Evolutionary conservation across 441 rosid species (phyloP), one percentile per base, ranked within the genome.

Genomic region (Euphorbia schlechtendalii): DNA sequence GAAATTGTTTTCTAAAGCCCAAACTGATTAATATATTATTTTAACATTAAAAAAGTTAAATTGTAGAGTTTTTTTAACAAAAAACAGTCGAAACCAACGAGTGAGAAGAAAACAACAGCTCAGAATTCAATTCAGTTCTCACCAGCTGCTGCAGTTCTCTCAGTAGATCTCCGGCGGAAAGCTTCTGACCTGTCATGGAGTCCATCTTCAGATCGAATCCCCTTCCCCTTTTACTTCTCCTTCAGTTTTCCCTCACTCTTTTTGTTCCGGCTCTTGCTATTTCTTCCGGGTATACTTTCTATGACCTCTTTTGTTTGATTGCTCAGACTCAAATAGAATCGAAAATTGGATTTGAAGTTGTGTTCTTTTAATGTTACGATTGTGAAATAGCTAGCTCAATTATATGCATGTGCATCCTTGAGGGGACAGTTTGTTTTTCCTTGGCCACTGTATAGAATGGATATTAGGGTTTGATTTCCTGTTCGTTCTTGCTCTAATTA

Each of bases 201-300:
- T 63, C 63, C 56, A 60, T 69, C 61, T 28, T 60, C n/a, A 64
- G 81, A 75, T 67, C 72, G 65, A 64, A 62, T 61, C 71, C 65
- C 49, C 56, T 69, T 32, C 3, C 76, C 59, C 63, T 69, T 5
- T 2, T 73, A 1, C 64, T 83, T 43, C 56, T 66, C 57, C 4
- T 55, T 17, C 77, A 69, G 18, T 58, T 76, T 8, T 68, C 48
- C 65, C 61, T 80, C 2, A 54, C 69, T 45, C 59, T 78, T 54
- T 48, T 69, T 66, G 67, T 72, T 9, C 68, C 78, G 25, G 73
- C 67, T 12, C 62, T 68, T 24, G 76, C 80, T 53, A 67, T 72
- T 68, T 71, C 83, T 6, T 41, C 76, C 5, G 72, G 77, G 84
- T 82, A 76, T 15, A 53, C 15, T 65, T 64, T 69, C 41, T 24